phyloP scores from a whole-genome alignment of 2,329 filamentous ascomycete genomes.

The Pseudogymnoascus pannorum region DNA sequence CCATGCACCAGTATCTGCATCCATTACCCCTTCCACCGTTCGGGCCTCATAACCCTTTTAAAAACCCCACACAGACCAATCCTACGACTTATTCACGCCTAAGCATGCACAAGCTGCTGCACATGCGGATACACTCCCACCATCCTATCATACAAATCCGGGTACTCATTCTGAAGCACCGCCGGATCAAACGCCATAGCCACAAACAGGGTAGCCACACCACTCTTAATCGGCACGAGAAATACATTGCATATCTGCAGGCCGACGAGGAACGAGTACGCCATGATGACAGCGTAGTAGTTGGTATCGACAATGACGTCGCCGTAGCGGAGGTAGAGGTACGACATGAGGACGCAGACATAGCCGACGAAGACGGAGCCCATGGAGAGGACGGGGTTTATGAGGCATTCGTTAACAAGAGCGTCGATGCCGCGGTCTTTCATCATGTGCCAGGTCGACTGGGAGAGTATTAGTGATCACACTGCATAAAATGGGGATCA shows the following conservation, averaged over 20 bases:
- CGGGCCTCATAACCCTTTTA: not conserved
- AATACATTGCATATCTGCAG: slow-evolving; percentile 86
- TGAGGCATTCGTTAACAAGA: slow-evolving; percentile 56
- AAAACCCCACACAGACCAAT: not conserved
- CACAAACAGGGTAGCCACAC: slow-evolving; percentile 89
- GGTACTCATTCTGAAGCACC: slow-evolving; percentile 72
- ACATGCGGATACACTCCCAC: slow-evolving; percentile 76
- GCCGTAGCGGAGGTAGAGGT: slow-evolving; percentile 71
- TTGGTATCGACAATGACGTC: slow-evolving; percentile 34
- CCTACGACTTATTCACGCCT: not conserved
- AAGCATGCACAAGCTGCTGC: slow-evolving; percentile 49
- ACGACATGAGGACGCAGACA: slow-evolving; percentile 71
- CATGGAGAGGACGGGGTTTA: slow-evolving; percentile 55
- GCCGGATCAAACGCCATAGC: slow-evolving; percentile 63
- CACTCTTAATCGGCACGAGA: slow-evolving; percentile 77
- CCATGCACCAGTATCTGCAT: not conserved
- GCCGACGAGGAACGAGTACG: slow-evolving; percentile 82
- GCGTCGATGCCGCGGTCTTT: slow-evolving; percentile 87
- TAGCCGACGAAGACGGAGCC: slow-evolving; percentile 80
- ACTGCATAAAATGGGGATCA: too few species aligned
- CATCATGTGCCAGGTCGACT: slow-evolving; percentile 56
- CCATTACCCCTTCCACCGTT: not conserved
- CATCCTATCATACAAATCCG: slow-evolving; percentile 73
- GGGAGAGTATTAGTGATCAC: too few species aligned
- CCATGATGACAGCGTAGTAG: slow-evolving; percentile 72